These are phyloP conservation scores for Carpinus viminea DNA, from an alignment of 306 rosid genomes.

Conservation along the genomic window DNA sequence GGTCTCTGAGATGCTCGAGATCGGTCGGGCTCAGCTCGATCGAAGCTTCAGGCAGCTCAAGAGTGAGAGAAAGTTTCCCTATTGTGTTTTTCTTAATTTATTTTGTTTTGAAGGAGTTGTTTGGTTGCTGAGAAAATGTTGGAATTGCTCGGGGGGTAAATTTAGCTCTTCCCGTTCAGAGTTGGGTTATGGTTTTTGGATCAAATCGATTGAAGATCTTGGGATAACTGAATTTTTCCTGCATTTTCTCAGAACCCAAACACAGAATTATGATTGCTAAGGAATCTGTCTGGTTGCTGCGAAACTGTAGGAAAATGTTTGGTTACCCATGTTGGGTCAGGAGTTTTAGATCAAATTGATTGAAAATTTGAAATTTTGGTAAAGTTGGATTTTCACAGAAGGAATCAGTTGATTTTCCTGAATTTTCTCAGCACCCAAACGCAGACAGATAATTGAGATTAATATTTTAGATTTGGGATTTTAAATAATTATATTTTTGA, in stretches of 20 bases:
- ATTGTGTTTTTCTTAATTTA: background rate
- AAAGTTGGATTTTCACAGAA: too few species aligned
- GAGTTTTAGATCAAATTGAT: too few species aligned
- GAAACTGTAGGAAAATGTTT: background rate
- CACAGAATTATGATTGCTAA: background rate
- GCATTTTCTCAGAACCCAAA: slow-evolving; percentile 14
- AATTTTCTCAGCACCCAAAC: slow-evolving; percentile 13
- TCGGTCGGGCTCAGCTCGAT: slow-evolving; percentile 81
- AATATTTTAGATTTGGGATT: background rate
- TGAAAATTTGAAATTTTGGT: too few species aligned
- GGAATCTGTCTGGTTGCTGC: too few species aligned
- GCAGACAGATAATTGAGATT: too few species aligned
- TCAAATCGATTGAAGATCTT: too few species aligned
- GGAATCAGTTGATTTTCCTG: too few species aligned
- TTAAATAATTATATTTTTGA: slow-evolving; percentile 1
- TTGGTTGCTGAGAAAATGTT: slow-evolving; percentile 1
- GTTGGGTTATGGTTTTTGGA: too few species aligned
- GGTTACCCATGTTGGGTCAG: background rate
- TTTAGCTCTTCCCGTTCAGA: too few species aligned
- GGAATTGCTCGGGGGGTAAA: too few species aligned
- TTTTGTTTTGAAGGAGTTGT: background rate
- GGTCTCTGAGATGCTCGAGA: slow-evolving; percentile 84
- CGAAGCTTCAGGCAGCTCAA: slow-evolving; percentile 84
- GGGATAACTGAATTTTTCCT: slow-evolving; percentile 2
- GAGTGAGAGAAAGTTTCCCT: slow-evolving; percentile 43